A percentile compares a stretch with the other conserved stretches of the same genome.
Conservation (phyloP, 1,139 yeast species). For the Saccharomyces hybrid region DNA sequence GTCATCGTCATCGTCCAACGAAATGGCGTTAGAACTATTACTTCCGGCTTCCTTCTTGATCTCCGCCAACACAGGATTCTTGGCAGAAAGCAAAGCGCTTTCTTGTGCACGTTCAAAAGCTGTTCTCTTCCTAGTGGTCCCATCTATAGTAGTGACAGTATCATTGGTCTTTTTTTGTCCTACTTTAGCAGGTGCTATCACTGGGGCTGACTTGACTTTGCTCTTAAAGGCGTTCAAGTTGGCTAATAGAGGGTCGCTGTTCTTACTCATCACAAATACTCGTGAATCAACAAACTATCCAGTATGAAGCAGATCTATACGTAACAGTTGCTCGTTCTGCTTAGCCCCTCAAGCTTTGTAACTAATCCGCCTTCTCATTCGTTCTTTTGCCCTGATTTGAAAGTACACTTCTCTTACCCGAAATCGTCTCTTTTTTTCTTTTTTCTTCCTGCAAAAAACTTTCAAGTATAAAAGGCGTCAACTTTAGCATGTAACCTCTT, state of each 20-base stretch:
- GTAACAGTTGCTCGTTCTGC: background rate
- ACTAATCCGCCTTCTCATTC: constrained; percentile 3
- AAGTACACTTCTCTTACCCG: constrained; percentile 1
- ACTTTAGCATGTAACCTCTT: background rate
- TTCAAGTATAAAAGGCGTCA: background rate
- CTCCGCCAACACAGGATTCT: constrained; percentile 7
- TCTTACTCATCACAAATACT: constrained; percentile 10
- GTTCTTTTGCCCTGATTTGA: background rate
- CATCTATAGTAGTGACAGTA: constrained; percentile 10
- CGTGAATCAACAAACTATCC: background rate
- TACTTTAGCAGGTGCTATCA: constrained; percentile 40
- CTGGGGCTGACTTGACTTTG: constrained; percentile 51
- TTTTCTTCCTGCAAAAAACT: background rate
- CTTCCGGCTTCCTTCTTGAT: constrained; percentile 10
- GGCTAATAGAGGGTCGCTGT: constrained; percentile 38
- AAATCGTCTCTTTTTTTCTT: background rate
- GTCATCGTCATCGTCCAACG: constrained; percentile 13
- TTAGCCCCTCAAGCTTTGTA: background rate
- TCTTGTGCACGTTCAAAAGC: constrained; percentile 1
- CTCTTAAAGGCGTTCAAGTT: constrained; percentile 54
- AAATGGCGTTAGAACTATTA: background rate
- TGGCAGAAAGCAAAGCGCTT: background rate
- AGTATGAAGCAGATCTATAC: background rate
- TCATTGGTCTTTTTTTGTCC: constrained; percentile 7
- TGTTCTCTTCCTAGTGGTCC: constrained; percentile 24